A percentile compares a stretch with the other conserved stretches of the same genome.
These are phyloP conservation scores for Elymus sibiricus DNA, from an alignment of 176 grass and related monocot species.

Conservation along the genomic window DNA sequence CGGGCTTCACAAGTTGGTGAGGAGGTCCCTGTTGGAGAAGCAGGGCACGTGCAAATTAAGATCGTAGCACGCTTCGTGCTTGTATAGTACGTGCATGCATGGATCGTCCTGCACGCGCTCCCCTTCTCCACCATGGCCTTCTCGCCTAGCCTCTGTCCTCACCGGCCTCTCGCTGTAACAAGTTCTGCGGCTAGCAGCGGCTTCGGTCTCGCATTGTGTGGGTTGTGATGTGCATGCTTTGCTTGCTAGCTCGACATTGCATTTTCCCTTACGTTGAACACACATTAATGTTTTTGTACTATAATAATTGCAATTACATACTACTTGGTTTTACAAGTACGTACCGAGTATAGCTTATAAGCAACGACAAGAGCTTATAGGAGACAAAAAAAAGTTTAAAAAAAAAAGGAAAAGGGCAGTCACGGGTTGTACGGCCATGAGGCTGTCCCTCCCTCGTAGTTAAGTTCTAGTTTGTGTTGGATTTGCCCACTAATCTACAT, in stretches of 20 bases:
- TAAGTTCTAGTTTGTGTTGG: not conserved
- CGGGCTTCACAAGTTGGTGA: constrained; percentile 37
- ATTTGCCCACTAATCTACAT: not conserved
- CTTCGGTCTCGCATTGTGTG: not conserved
- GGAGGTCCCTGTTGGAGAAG: constrained; percentile 92
- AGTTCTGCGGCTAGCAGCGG: not conserved
- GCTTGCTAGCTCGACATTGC: not conserved
- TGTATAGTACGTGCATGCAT: not conserved
- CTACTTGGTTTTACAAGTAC: not conserved
- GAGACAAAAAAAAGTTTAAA: not conserved
- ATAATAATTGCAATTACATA: not conserved
- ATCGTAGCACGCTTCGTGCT: not conserved
- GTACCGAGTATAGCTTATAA: too few species aligned
- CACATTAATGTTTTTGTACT: not conserved
- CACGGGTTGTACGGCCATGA: not conserved
- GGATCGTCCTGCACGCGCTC: constrained; percentile 65
- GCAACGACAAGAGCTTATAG: not conserved
- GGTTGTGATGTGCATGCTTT: not conserved
- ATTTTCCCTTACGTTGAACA: not conserved
- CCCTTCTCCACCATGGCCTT: constrained; percentile 94
- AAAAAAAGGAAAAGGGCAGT: not conserved
- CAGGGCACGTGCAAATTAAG: constrained; percentile 83
- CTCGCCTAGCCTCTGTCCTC: constrained; percentile 33
- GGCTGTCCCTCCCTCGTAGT: not conserved
- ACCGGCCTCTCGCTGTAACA: not conserved